Conservation (phyloP, 148 eudicot species). For the Nyssa sinensis region DNA sequence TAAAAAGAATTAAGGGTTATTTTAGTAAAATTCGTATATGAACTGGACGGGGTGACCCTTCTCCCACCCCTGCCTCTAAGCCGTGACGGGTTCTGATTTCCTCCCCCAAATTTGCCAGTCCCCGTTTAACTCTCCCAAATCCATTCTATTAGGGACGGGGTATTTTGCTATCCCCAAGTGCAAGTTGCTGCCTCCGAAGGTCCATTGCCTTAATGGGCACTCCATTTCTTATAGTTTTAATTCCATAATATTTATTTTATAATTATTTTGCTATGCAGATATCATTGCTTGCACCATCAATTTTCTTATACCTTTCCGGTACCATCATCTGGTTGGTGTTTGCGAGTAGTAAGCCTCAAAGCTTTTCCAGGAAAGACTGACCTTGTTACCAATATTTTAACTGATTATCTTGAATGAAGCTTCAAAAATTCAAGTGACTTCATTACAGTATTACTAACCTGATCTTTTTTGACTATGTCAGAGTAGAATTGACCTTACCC, state of each 20-base stretch:
- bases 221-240: background rate
- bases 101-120: too few relatives aligned
- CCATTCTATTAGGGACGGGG: too few relatives aligned
- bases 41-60: too few relatives aligned
- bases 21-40: too few relatives aligned
- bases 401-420: slow-evolving; percentile 12
- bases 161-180: too few relatives aligned
- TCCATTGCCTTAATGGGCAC: background rate
- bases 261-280: slow-evolving; percentile 31
- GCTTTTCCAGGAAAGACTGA: slow-evolving; percentile 48
- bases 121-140: too few relatives aligned
- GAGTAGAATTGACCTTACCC: slow-evolving; percentile 8
- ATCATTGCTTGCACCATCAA: slow-evolving; percentile 84
- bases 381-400: background rate
- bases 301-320: slow-evolving; percentile 97
- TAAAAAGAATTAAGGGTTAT: too few relatives aligned
- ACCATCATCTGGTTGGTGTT: slow-evolving; percentile 83
- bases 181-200: slow-evolving; percentile 30
- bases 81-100: too few relatives aligned
- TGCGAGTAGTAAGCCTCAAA: slow-evolving; percentile 96
- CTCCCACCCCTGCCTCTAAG: too few relatives aligned
- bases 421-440: background rate
- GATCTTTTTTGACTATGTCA: slow-evolving; percentile 15
- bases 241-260: background rate
- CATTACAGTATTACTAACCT: slow-evolving; percentile 13